Percentiles rank a stretch among this genome's conserved stretches.
These are phyloP conservation scores for Stylosanthes scabra DNA, from an alignment of 331 rosid genomes.

Conservation along the genomic window DNA sequence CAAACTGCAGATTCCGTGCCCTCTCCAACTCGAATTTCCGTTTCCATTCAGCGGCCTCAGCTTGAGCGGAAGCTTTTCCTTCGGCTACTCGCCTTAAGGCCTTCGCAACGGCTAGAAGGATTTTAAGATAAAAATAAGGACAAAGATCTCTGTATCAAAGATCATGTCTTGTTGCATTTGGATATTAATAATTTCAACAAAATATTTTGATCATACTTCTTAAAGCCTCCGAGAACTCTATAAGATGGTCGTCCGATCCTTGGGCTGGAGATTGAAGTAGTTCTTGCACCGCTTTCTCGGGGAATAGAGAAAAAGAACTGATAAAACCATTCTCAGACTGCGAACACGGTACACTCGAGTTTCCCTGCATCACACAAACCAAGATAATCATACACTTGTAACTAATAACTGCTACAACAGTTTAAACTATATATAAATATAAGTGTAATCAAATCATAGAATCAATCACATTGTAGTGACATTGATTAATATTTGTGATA, in stretches of 20 bases:
- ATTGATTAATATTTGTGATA: neutral
- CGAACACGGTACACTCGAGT: slow-evolving; percentile 52
- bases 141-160: slow-evolving; percentile 41
- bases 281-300: slow-evolving; percentile 86
- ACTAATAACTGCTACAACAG: slow-evolving; percentile 1
- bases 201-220: slow-evolving; percentile 74
- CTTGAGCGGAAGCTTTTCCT: slow-evolving; percentile 94
- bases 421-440: neutral
- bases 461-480: neutral
- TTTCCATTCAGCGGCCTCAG: slow-evolving; percentile 98
- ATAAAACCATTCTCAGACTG: slow-evolving; percentile 68
- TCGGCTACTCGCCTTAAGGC: slow-evolving; percentile 89
- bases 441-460: slow-evolving; percentile 8
- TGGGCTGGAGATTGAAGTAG: slow-evolving; percentile 71
- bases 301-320: slow-evolving; percentile 65
- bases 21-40: slow-evolving; percentile 93
- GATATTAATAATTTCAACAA: slow-evolving; percentile 45
- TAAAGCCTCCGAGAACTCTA: slow-evolving; percentile 94
- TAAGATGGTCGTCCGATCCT: slow-evolving; percentile 86
- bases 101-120: slow-evolving; percentile 85
- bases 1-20: slow-evolving; percentile 66
- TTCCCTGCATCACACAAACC: slow-evolving; percentile 61
- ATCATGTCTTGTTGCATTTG: slow-evolving; percentile 43
- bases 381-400: slow-evolving; percentile 10
- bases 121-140: slow-evolving; percentile 53